Conservation (phyloP, 2,329 filamentous ascomycete species). For the Lithohypha guttulata region DNA sequence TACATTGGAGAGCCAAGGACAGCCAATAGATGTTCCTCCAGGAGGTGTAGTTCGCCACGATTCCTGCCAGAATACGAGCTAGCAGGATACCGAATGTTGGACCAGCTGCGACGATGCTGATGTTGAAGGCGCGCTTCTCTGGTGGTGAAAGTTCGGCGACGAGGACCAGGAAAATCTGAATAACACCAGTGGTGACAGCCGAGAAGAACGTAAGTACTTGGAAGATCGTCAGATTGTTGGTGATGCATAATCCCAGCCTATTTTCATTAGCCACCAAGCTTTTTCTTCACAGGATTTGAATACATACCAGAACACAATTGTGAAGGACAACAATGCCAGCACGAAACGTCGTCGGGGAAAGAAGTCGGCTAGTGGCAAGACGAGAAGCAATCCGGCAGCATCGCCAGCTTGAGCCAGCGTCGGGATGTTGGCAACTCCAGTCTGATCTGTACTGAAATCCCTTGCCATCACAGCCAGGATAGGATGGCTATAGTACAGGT, state of each 20-base stretch:
- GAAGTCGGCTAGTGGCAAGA: slow-evolving; percentile 64
- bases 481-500: slow-evolving; percentile 70
- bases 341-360: slow-evolving; percentile 56
- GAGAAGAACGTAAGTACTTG: slow-evolving; percentile 61
- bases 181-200: slow-evolving; percentile 63
- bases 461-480: slow-evolving; percentile 63
- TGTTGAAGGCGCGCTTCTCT: slow-evolving; percentile 54
- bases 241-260: slow-evolving; percentile 55
- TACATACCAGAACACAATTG: slow-evolving; percentile 50
- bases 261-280: no score
- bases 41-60: slow-evolving; percentile 58
- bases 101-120: slow-evolving; percentile 64
- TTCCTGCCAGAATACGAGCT: slow-evolving; percentile 62
- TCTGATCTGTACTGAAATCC: slow-evolving; percentile 59
- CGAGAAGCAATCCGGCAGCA: slow-evolving; percentile 58
- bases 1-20: slow-evolving; percentile 57
- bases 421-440: slow-evolving; percentile 55
- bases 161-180: slow-evolving; percentile 65
- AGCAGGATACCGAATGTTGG: slow-evolving; percentile 64
- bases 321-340: slow-evolving; percentile 53
- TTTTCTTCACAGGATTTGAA: no score
- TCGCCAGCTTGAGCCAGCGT: slow-evolving; percentile 72
- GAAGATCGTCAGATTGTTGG: slow-evolving; percentile 53
- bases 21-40: slow-evolving; percentile 76
- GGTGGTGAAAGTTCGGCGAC: slow-evolving; percentile 66